Percentiles rank a stretch among this genome's conserved stretches.
Evolutionary conservation across 1,284 basidiomycete species (phyloP).

Genomic region (Mycena sp.): DNA sequence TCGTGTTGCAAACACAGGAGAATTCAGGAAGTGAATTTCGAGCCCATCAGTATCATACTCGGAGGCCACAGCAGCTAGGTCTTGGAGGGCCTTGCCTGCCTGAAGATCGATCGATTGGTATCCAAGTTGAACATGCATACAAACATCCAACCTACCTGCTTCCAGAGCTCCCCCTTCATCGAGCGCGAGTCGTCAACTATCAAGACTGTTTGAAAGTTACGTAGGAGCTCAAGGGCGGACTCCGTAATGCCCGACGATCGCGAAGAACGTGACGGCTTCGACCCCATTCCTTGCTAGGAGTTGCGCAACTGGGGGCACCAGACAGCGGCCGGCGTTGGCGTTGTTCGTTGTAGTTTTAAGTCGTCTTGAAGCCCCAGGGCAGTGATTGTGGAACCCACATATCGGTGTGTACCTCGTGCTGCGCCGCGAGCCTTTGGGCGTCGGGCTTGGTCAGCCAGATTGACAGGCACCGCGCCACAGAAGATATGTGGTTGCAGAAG

Average conservation of each 20-base stretch:
- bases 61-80: conserved; percentile 49
- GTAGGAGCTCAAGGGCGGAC: conserved; percentile 42
- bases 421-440: no score
- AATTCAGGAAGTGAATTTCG: conserved; percentile 57
- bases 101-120: conserved; percentile 28
- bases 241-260: background rate
- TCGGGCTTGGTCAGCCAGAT: no score
- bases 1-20: conserved; percentile 35
- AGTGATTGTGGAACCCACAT: conserved; percentile 9
- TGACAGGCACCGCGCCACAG: no score
- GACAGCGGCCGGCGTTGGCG: background rate
- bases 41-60: conserved; percentile 55
- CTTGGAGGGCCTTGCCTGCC: conserved; percentile 51
- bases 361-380: background rate
- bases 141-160: conserved; percentile 38
- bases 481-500: no score
- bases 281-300: conserved; percentile 10
- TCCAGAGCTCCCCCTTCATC: conserved; percentile 52
- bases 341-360: background rate
- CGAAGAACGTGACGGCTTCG: conserved; percentile 16
- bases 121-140: background rate
- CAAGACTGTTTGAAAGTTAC: conserved; percentile 52
- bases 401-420: no score
- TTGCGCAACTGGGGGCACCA: background rate
- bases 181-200: conserved; percentile 58